Conservation (phyloP, 148 eudicot species). For the Diospyros kaki region DNA sequence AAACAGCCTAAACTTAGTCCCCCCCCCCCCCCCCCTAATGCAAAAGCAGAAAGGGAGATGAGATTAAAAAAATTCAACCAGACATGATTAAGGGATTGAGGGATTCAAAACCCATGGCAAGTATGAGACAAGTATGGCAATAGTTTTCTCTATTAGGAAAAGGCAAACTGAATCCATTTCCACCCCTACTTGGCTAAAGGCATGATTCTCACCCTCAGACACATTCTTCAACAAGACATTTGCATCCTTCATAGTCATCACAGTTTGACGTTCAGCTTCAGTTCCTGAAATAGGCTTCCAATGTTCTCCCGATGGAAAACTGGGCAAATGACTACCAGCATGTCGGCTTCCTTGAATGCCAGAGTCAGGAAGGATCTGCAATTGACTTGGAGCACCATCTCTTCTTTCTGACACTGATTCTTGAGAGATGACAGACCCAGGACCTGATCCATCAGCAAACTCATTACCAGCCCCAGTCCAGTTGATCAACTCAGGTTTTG, state of each 20-base stretch:
- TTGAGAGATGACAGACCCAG: constrained; percentile 28
- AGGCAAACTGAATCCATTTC: too few species aligned
- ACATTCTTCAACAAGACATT: constrained; percentile 27
- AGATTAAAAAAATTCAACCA: too few species aligned
- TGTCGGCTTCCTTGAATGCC: constrained; percentile 37
- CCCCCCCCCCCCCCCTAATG: too few species aligned
- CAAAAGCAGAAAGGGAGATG: too few species aligned
- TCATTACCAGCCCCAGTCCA: constrained; percentile 45
- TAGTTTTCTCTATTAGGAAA: too few species aligned
- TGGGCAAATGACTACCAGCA: constrained; percentile 37
- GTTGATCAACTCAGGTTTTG: constrained; percentile 48
- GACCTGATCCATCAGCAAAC: constrained; percentile 29
- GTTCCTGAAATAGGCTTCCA: constrained; percentile 45
- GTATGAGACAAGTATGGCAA: too few species aligned
- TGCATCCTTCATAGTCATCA: constrained; percentile 37
- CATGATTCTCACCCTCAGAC: constrained; percentile 35
- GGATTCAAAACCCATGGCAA: too few species aligned
- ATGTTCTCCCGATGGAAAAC: constrained; percentile 26
- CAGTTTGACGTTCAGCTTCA: constrained; percentile 35
- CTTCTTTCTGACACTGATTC: constrained; percentile 35
- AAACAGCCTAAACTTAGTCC: too few species aligned
- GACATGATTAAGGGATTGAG: too few species aligned
- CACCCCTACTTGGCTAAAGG: background rate
- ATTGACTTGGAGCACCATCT: constrained; percentile 34
- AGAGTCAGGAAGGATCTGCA: constrained; percentile 32